phyloP scores from a whole-genome alignment of 495 filamentous ascomycete species.

The Podospora fimiseda region DNA sequence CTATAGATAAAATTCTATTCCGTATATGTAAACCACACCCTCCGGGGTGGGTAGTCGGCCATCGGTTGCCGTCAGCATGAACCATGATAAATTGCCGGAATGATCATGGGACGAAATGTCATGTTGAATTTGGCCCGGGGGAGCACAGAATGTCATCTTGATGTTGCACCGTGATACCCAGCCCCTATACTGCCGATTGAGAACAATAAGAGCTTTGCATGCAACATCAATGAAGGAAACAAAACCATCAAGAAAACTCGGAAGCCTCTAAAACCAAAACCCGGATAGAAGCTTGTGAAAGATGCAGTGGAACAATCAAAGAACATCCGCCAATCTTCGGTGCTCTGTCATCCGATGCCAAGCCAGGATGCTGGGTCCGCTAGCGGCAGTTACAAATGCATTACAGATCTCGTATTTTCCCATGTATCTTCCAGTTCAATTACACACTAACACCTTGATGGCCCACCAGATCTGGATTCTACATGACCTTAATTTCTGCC shows the following conservation, averaged over 20 bases:
- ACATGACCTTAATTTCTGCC: too few species aligned
- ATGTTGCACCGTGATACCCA: not conserved
- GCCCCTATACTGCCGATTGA: not conserved
- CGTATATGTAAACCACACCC: too few species aligned
- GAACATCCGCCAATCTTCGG: slow-evolving; percentile 1
- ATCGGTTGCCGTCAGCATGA: slow-evolving; percentile 1
- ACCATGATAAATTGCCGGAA: slow-evolving; percentile 1
- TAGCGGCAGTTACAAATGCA: too few species aligned
- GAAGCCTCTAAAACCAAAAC: not conserved
- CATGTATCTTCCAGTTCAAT: too few species aligned
- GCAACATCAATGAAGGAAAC: not conserved
- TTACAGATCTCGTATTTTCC: not conserved
- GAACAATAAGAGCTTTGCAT: not conserved
- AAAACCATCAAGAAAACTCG: too few species aligned
- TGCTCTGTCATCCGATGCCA: slow-evolving; percentile 4
- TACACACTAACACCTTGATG: too few species aligned
- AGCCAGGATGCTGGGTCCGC: slow-evolving; percentile 1
- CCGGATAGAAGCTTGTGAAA: slow-evolving; percentile 1
- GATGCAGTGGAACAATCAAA: slow-evolving; percentile 3
- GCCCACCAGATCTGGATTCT: too few species aligned
- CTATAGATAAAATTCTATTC: too few species aligned
- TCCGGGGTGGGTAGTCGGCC: too few species aligned
- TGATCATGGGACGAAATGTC: not conserved
- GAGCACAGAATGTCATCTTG: slow-evolving; percentile 5
- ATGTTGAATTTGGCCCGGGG: not conserved